Evolutionary conservation across 2,329 filamentous ascomycete species (phyloP), one percentile per base, ranked within the genome.

Genomic region (Fusarium tuaranense): DNA sequence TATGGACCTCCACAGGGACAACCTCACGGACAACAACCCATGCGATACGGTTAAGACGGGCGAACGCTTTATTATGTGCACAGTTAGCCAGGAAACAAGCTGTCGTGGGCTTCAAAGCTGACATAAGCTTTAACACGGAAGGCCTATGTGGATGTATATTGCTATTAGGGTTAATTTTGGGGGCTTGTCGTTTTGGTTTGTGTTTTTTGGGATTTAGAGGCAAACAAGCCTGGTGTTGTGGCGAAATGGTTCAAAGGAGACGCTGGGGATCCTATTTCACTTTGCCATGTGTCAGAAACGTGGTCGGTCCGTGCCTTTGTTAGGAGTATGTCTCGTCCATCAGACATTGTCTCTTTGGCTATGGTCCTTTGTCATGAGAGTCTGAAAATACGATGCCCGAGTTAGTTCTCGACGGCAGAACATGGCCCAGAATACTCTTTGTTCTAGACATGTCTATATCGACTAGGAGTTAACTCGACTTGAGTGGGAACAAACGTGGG

Each of bases 1-100:
- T 81, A 80, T 14, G 76, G 77, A 38, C 73, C 80, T 62, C 75
- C 81, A 22, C 84, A 81, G 22, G 83, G 84, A 6, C 66, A 76
- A 25, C 78, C 76, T 16, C 80, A 78, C 58, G 79, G 73, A 18
- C 77, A 78, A 57, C 76, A 76, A 48, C 80, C 75, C 30, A 79
- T 79, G 79, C 80, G 75, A 68, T 80, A 81, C 25, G 75, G 79
- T 60, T 81, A 68, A 76, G 41, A 30, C 32, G 10, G n/a, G 32
- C 4, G 44, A 2, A 25, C 3, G 22, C 25, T 48, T 10, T 4
- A 9, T 3, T 41, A 12, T 5, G 60, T 46, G 14, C 18, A n/a
- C 48, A 32, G 46, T 20, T 20, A 39, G 32, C 7, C 22, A n/a
- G 7, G 44, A 13, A 22, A 25, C 20, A n/a, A 39, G 22, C 25